Base-by-base conservation (phyloP, 2,329 filamentous ascomycete species). In the Cadophora sp. region DNA sequence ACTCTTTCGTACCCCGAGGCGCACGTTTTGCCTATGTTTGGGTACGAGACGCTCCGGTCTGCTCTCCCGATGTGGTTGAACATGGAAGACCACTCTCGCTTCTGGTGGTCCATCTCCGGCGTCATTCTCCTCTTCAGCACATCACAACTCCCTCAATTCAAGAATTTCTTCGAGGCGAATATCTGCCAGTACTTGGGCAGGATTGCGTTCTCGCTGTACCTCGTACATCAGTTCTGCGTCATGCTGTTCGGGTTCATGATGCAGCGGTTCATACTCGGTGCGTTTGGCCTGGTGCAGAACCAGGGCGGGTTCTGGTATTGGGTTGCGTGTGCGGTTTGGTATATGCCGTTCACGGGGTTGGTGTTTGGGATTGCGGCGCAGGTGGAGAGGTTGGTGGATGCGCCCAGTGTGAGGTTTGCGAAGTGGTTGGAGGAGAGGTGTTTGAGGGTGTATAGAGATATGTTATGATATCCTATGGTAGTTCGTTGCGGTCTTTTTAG, bases 391-490 rank as follows among this genome's bases (percentile, higher is more conserved):
- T 77, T 78, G 4, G 80, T 89, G 20, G 87, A 89, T 76, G 75
- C 78, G 7, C 82, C 81, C 16, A 84, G 84, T 6, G 87, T 89
- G 72, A 69, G 88, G 16, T 88, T 88, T 72, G 87, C 85, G 82
- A 80, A 84, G 43, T 77, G 78, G 4, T 79, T 89, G 14, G 87
- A 89, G 74, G 75, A 79, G 14, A 82, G 80, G 3, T 80, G 81
- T 76, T 78, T 85, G 14, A 79, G 78, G 6, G n/a, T 55, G 5
- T 64, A 55, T 3, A 62, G 27, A 39, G 11, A 53, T n/a, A 4
- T 41, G 33, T 33, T 33, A 43, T 55, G 48, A 43, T 53, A 48
- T 33, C 43, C 30, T 48, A 30, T 3, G 24, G 20, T 47, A 27
- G 11, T 2, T 6, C 43, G 18, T 45, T 5, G 11, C 14, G 4